Base-by-base conservation (phyloP, 2,329 filamentous ascomycete genomes). In the Sporothrix variecibatus region DNA sequence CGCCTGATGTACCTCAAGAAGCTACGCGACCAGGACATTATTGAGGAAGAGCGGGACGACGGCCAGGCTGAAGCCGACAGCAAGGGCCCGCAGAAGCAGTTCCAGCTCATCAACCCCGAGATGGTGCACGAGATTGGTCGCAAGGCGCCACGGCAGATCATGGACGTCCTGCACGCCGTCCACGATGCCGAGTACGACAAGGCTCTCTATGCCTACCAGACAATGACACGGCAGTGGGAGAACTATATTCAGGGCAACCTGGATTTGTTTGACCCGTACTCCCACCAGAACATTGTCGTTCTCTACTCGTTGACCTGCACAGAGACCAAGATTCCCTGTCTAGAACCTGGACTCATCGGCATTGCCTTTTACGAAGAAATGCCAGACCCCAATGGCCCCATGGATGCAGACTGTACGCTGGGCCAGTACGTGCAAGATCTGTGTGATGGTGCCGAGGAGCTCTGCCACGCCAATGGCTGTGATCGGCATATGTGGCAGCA, bases 121-220 rank as follows among this genome's bases (percentile, higher is more conserved):
- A 98, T 98, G 95, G 93, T 99, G 0, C 94, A 97, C 78, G 89
- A 92, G 74, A 91, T 94, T 64, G 90, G 94, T 0, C 91, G 93
- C 72, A 91, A 92, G 78, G 93, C 94, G 3, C 93, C 95, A 0
- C 90, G 90, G 62, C 94, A 97, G 80, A 93, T 98, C 43, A 94
- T 95, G 84, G 95, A 98, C 78, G 94, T 98, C 68, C 84, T 99
- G 7, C 94, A 96, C 80, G 96, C 96, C 28, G 95, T 98, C 15
- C 95, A 98, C 81, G 94, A 98, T 80, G 95, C 95, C 1, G 96
- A 99, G 81, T 98, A 98, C 78, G 95, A 99, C 81, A 97, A 96
- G 82, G 95, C 95, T 1, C 84, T 97, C 46, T 94, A 98, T 82
- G 94, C 95, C 78, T 99, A 98, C 80, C 90, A 94, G 81, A 98